Evolutionary conservation across 768 basidiomycete genomes (phyloP).

Genomic region (Tricholoma flavovirens): DNA sequence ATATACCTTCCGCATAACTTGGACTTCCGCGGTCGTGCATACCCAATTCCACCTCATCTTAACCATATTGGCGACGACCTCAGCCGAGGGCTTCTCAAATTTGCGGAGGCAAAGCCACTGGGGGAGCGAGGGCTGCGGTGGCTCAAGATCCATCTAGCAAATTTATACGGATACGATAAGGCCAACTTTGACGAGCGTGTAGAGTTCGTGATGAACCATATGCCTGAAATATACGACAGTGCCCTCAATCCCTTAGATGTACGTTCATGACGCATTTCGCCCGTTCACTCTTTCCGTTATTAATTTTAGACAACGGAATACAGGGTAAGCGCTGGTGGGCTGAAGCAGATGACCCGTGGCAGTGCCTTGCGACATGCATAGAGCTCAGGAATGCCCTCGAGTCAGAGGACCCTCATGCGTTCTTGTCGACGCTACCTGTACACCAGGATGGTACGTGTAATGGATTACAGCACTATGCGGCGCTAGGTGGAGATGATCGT

Average conservation of each 20-base stretch:
- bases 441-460: constrained; percentile 99
- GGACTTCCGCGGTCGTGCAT: constrained; percentile 96
- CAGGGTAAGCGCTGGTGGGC: constrained; percentile 86
- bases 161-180: constrained; percentile 93
- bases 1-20: constrained; percentile 95
- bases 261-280: constrained; percentile 13
- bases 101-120: constrained; percentile 73
- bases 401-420: constrained; percentile 58
- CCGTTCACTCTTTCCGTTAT: not conserved
- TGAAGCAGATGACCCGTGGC: constrained; percentile 94
- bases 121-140: constrained; percentile 84
- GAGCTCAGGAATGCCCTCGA: constrained; percentile 81
- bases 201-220: constrained; percentile 61
- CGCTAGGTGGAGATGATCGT: constrained; percentile 84
- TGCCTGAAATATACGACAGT: constrained; percentile 78
- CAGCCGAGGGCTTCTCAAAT: constrained; percentile 78
- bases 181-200: constrained; percentile 92
- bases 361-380: constrained; percentile 88
- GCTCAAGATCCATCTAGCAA: constrained; percentile 94
- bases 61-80: constrained; percentile 96
- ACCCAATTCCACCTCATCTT: constrained; percentile 93
- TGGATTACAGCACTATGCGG: constrained; percentile 97
- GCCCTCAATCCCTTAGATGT: constrained; percentile 77
- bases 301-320: not conserved
- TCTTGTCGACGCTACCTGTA: constrained; percentile 71